Conservation (phyloP, 2,329 filamentous ascomycete genomes). For the Microsporum audouinii region DNA sequence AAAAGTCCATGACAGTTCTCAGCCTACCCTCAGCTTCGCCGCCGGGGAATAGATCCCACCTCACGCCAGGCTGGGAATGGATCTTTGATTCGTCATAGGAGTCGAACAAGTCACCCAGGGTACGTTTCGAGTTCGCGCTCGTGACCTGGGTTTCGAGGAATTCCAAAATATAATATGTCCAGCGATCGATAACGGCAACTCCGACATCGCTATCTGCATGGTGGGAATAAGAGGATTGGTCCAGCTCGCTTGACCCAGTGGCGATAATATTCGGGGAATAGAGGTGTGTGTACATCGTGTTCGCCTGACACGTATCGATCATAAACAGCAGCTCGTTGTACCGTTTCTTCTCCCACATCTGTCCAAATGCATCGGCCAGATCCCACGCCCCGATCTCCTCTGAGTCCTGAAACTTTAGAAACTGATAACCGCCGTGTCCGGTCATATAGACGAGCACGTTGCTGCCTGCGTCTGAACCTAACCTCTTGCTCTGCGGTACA, state of each 20-base stretch:
- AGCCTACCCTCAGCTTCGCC: constrained; percentile 66
- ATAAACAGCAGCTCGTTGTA: constrained; percentile 98
- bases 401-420: constrained; percentile 94
- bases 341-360: constrained; percentile 99
- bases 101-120: constrained; percentile 86
- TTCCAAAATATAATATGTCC: constrained; percentile 97
- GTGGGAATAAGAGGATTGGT: constrained; percentile 93
- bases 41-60: constrained; percentile 89
- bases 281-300: constrained; percentile 97
- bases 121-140: constrained; percentile 76
- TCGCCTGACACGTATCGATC: constrained; percentile 99
- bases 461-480: constrained; percentile 87
- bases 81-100: constrained; percentile 93
- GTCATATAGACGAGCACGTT: constrained; percentile 99
- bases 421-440: constrained; percentile 93
- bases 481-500: constrained; percentile 84
- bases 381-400: constrained; percentile 97
- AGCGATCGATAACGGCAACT: constrained; percentile 94
- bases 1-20: constrained; percentile 87
- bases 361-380: constrained; percentile 90
- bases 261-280: constrained; percentile 98
- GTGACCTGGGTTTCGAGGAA: constrained; percentile 86
- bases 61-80: constrained; percentile 78
- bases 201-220: constrained; percentile 97
- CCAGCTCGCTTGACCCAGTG: constrained; percentile 89